Percentiles rank a stretch among this genome's conserved stretches.
phyloP scores from a whole-genome alignment of 2,329 filamentous ascomycete genomes.

The Penicillium sclerotigenum region DNA sequence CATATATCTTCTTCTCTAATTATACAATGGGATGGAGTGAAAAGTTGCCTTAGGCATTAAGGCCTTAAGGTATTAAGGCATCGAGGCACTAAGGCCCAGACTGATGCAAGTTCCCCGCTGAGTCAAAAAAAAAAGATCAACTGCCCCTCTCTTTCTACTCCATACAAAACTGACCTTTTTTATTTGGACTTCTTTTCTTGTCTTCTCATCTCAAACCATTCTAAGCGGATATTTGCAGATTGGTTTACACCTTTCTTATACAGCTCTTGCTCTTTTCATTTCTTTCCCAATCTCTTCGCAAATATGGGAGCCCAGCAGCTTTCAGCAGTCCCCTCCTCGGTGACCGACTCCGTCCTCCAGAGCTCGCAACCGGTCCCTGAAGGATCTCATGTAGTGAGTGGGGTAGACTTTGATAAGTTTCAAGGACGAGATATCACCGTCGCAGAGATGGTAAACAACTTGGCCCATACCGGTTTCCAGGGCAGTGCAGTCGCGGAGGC shows the following conservation, averaged over 20 bases:
- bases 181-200: neutral
- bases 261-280: neutral
- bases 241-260: neutral
- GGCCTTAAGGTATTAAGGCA: neutral
- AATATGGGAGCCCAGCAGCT: slow-evolving; percentile 24
- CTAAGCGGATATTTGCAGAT: neutral
- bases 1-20: too few species aligned
- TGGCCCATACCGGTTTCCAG: slow-evolving; percentile 84
- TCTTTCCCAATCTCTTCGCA: neutral
- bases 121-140: slow-evolving; percentile 14
- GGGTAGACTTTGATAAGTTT: slow-evolving; percentile 85
- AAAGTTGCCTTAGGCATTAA: neutral
- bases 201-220: neutral
- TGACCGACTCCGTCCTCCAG: slow-evolving; percentile 79
- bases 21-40: neutral
- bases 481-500: slow-evolving; percentile 80
- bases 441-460: slow-evolving; percentile 75
- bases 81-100: neutral
- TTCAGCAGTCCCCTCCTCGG: slow-evolving; percentile 54
- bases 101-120: slow-evolving; percentile 12
- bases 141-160: slow-evolving; percentile 4
- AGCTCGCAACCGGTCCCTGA: slow-evolving; percentile 77
- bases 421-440: slow-evolving; percentile 72
- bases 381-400: slow-evolving; percentile 75
- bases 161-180: neutral